Base-by-base conservation (phyloP, 371 early-diverging fungal genomes). In the Mortierella sp. region DNA sequence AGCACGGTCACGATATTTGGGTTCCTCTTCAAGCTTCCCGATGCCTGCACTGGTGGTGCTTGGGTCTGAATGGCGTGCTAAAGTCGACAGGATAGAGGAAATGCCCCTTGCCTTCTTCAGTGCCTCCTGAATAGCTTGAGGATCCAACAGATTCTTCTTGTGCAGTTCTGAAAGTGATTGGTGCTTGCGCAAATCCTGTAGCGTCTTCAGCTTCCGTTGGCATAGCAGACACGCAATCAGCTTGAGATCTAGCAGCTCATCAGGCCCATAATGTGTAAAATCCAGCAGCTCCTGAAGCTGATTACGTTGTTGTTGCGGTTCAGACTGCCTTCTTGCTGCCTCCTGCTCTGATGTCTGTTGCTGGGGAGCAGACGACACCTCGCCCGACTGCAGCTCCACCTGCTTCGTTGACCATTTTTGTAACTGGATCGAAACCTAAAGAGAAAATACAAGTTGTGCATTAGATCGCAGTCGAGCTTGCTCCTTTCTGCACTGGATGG, bases 1-100 rank as follows among this genome's bases (percentile, higher is more conserved):
- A 17, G 90, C 90, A 50, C 91, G 78, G 61, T 91, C 89, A 6
- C 89, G 81, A 70, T 91, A 90, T 50, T 83, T 80, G 55, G 82
- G 67, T 49, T 72, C 66, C 30, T 60, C 64, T 6, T 64, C 64
- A 27, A 15, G 17, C 27, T 50, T 39, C 5, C n/a, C 26, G 3
- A 39, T 6, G 7, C 1, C 11, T 27, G 53, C 19, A 17, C 43
- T 23, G 34, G 17, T 14, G 30, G 46, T 11, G 11, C 48, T 31
- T 32, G 48, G 34, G 6, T 19, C 34, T 1, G 44, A 32, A 17
- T 28, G 1, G 30, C 41, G 9, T 9, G 50, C 9, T 9, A 47
- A 14, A 26, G 57, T 11, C 6, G 57, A 56, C 17, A 51, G 21
- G 3, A 57, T 42, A n/a, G 52, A 28, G 32, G 52, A 39, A 6